Conservation (phyloP, 108 stramenopile genomes). For the Schizochytrium sp. region DNA sequence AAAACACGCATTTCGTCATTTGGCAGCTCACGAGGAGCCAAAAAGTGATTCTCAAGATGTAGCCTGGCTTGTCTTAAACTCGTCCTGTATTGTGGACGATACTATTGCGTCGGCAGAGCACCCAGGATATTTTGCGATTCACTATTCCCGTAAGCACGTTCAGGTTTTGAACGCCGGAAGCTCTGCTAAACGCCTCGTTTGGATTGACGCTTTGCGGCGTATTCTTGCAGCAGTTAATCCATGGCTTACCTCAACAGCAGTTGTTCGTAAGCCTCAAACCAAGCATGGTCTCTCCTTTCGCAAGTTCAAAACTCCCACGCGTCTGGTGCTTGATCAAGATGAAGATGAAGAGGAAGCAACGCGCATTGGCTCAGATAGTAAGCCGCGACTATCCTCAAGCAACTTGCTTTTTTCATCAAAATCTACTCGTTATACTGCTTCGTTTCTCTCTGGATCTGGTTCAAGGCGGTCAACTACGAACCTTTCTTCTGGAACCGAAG, state of each 20-base stretch:
- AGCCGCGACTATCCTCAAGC: too few relatives aligned
- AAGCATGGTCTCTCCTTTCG: conserved; percentile 12
- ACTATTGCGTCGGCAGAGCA: conserved; percentile 55
- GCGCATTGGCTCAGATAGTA: neutral
- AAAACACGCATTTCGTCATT: neutral
- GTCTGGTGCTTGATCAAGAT: neutral
- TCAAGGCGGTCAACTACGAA: too few relatives aligned
- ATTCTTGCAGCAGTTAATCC: neutral
- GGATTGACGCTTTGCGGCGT: conserved; percentile 19
- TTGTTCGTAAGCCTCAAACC: neutral
- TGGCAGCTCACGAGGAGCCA: neutral
- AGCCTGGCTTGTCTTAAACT: neutral
- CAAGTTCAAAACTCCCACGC: neutral
- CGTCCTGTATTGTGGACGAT: conserved; percentile 28
- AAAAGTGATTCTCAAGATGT: neutral
- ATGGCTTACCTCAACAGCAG: neutral
- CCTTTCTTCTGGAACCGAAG: too few relatives aligned
- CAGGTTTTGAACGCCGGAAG: neutral
- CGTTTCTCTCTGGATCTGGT: too few relatives aligned
- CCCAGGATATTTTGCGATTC: conserved; percentile 20
- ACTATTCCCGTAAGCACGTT: conserved; percentile 22
- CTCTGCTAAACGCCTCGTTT: neutral
- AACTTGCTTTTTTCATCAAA: too few relatives aligned
- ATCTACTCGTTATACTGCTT: too few relatives aligned
- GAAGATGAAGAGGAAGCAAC: neutral